Conservation (phyloP, 2,329 filamentous ascomycete genomes). For the Colletotrichum sp. region DNA sequence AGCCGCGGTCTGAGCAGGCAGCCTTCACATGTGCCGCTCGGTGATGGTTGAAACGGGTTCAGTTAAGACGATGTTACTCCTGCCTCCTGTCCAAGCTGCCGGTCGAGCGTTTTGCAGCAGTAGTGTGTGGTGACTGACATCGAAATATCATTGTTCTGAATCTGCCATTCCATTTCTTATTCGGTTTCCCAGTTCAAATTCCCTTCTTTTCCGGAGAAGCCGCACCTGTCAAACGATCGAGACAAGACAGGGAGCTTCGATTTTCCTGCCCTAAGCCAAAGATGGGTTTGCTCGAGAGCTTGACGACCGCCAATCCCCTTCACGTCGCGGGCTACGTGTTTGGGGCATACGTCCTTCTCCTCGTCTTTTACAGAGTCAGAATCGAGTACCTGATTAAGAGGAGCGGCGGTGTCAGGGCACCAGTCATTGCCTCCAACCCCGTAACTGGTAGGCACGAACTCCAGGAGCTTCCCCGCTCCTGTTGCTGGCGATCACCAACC, state of each 20-base stretch:
- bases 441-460: conserved; percentile 8
- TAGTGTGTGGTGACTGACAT: background rate
- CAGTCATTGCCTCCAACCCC: conserved; percentile 20
- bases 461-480: background rate
- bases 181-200: background rate
- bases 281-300: conserved; percentile 9
- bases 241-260: background rate
- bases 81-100: background rate
- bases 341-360: background rate
- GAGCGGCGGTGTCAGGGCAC: conserved; percentile 19
- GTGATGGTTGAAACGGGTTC: conserved; percentile 4
- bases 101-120: background rate
- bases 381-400: conserved; percentile 1
- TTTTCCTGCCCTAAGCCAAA: background rate
- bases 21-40: conserved; percentile 19
- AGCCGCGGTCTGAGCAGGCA: conserved; percentile 9
- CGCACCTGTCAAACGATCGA: background rate
- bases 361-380: conserved; percentile 5
- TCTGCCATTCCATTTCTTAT: background rate
- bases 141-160: background rate
- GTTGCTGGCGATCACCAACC: background rate
- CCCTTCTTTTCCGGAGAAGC: background rate
- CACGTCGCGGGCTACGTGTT: conserved; percentile 1
- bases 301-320: conserved; percentile 7
- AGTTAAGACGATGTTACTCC: conserved; percentile 18